Evolutionary conservation across 2,329 filamentous ascomycete species (phyloP), one percentile per base, ranked within the genome.

Genomic region (Penicillium corylophilum): DNA sequence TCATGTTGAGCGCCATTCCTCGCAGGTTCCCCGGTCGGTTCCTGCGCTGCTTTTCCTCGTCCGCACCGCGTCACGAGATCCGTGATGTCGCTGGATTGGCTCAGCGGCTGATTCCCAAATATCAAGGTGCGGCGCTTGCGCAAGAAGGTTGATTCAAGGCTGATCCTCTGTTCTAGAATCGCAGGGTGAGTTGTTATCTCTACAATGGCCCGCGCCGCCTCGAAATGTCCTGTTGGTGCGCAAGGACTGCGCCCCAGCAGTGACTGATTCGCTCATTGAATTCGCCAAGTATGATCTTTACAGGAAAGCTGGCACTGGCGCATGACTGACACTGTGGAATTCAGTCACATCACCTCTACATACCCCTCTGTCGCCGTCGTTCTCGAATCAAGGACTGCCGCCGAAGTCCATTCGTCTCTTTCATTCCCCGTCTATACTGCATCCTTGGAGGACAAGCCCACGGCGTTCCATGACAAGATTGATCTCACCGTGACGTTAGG

Each of bases 401-500:
- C 80, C 5, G 80, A 86, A 53, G 76, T 96, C 28, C 89, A 95
- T 68, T 77, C 83, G 3, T 76, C 77, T 2, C 77, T 97, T 5
- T 72, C 83, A 4, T 91, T 91, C 57, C 88, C 91, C 5, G 80
- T 95, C 36, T 92, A 90, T 66, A 71, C 77, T 4, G 66, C 77
- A 57, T 64, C 71, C 1, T 52, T 63, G 28, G 70, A 60, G 39
- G 62, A 59, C 48, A 62, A 60, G 43, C 58, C 65, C 62, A 72
- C 77, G 28, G 78, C 76, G 20, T 83, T 94, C 48, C 84, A 90
- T 36, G 78, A 84, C 51, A 96, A 94, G 74, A 87, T 95, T 53
- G 94, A 99, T 66, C 79, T 96, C 52, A 87, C 93, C 20, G 86
- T 90, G 39, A 97, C 94, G 0, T 84, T 99, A 44, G 94, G 94